phyloP scores from a whole-genome alignment of 306 rosid genomes.

The Arachis hypogaea region DNA sequence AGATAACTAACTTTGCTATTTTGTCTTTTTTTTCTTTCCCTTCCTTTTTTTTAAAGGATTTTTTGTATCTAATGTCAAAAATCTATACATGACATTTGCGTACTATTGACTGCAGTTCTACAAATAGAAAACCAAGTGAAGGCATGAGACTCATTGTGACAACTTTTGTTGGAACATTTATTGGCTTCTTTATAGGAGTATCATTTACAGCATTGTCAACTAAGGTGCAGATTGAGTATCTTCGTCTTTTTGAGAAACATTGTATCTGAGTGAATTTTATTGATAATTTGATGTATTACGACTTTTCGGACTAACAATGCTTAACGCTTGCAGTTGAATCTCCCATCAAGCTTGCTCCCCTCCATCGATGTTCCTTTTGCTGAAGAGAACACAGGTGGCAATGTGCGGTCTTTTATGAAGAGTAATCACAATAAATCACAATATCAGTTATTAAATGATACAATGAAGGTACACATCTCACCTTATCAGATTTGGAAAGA shows the following conservation, averaged over 20 bases:
- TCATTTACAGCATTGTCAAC: slow-evolving; percentile 83
- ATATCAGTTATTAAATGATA: slow-evolving; percentile 54
- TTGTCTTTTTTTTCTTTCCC: background rate
- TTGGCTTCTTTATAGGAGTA: slow-evolving; percentile 87
- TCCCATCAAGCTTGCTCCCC: slow-evolving; percentile 70
- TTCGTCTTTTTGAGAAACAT: slow-evolving; percentile 12
- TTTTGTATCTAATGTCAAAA: slow-evolving; percentile 25
- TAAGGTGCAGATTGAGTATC: slow-evolving; percentile 56
- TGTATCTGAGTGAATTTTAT: slow-evolving; percentile 22
- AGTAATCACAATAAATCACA: slow-evolving; percentile 49
- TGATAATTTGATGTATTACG: slow-evolving; percentile 34
- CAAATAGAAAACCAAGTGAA: slow-evolving; percentile 78
- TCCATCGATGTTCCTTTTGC: slow-evolving; percentile 57
- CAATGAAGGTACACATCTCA: slow-evolving; percentile 62
- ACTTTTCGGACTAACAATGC: slow-evolving; percentile 27
- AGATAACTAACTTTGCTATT: slow-evolving; percentile 32
- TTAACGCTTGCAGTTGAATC: slow-evolving; percentile 67
- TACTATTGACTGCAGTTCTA: slow-evolving; percentile 64
- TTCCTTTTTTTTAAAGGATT: background rate
- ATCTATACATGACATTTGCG: slow-evolving; percentile 34
- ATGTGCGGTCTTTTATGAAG: slow-evolving; percentile 44
- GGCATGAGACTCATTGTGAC: slow-evolving; percentile 80
- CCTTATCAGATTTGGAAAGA: slow-evolving; percentile 25
- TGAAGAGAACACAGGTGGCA: slow-evolving; percentile 51
- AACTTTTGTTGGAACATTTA: slow-evolving; percentile 79